Evolutionary conservation across 2,329 filamentous ascomycete genomes (phyloP), one percentile per base, ranked within the genome.

Genomic region (Rugonectria rugulosa): DNA sequence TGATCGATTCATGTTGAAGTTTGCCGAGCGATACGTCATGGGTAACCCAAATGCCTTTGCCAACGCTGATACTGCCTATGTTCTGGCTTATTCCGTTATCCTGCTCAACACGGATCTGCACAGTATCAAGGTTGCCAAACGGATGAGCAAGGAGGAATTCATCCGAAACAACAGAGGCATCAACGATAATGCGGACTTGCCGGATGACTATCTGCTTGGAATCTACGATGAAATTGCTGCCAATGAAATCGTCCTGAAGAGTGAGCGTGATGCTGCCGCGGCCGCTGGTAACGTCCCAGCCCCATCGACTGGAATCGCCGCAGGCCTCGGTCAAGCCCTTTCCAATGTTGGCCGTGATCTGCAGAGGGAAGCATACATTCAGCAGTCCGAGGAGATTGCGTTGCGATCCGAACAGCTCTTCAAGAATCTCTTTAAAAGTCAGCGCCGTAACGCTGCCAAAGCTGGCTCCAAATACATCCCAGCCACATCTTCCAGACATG

Each of bases 141-240:
- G 92, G 48, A 99, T 99, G 95, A 96, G 89, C 21, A 92, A 92
- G 62, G 90, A 97, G 60, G 96, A 99, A 64, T 99, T 99, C 70
- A 97, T 99, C 79, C 97, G 96, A 79, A 99, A 99, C 76, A 99
- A 99, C 73, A 83, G 95, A 23, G 95, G 95, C 54, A 99, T 99
- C 79, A 98, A 99, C 75, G 95, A 99, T 75, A 94, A 91, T 64
- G 90, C 92, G 24, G 91, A 98, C 77, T 77, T 99, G 56, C 95
- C 96, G 0, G 88, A 96, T 44, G 95, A 99, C 31, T 99, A 99
- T 69, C 85, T 99, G 2, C 81, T 86, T 23, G 85, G 83, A 6
- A 98, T 99, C 49, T 99, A 88, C 65, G 94, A 99, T 5, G 95
- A 99, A 71, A 99, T 99, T 67, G 85, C 83, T 1, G 82, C 81